A percentile compares a stretch with the other conserved stretches of the same genome.
Conservation (phyloP, 2,329 filamentous ascomycete genomes). For the Dothistroma septosporum region DNA sequence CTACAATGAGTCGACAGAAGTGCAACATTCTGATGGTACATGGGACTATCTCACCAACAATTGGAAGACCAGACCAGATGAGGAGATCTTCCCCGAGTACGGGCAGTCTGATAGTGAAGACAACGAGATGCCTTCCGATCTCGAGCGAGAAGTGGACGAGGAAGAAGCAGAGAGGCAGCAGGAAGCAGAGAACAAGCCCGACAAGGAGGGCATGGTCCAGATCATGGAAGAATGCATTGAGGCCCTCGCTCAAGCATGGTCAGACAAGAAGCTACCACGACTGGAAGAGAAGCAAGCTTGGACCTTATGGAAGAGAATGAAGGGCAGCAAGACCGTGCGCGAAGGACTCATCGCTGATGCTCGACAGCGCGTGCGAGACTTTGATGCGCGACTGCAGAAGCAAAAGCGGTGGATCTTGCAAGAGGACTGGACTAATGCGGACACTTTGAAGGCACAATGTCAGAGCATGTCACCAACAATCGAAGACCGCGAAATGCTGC, state of each 20-base stretch:
- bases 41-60: slow-evolving; percentile 30
- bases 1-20: slow-evolving; percentile 4
- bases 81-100: slow-evolving; percentile 25
- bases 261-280: slow-evolving; percentile 53
- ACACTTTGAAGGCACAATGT: slow-evolving; percentile 55
- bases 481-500: slow-evolving; percentile 53
- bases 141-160: slow-evolving; percentile 30
- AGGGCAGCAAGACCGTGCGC: slow-evolving; percentile 39
- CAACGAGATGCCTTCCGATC: slow-evolving; percentile 13
- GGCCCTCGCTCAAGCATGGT: slow-evolving; percentile 54
- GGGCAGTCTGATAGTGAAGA: slow-evolving; percentile 11
- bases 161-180: slow-evolving; percentile 51
- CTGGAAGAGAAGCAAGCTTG: slow-evolving; percentile 56
- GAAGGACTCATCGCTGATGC: slow-evolving; percentile 44
- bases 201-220: slow-evolving; percentile 46
- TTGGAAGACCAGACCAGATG: slow-evolving; percentile 35
- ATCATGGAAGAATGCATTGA: slow-evolving; percentile 55
- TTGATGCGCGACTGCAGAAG: slow-evolving; percentile 54
- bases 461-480: slow-evolving; percentile 61
- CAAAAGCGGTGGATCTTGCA: slow-evolving; percentile 51
- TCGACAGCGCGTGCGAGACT: slow-evolving; percentile 40
- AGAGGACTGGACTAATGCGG: slow-evolving; percentile 51
- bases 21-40: slow-evolving; percentile 19
- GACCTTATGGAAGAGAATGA: slow-evolving; percentile 58
- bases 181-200: slow-evolving; percentile 19